Percentiles rank a stretch among this genome's conserved stretches.
Evolutionary conservation across 1,284 basidiomycete species (phyloP).

Genomic region (Bondarzewia mesenterica): DNA sequence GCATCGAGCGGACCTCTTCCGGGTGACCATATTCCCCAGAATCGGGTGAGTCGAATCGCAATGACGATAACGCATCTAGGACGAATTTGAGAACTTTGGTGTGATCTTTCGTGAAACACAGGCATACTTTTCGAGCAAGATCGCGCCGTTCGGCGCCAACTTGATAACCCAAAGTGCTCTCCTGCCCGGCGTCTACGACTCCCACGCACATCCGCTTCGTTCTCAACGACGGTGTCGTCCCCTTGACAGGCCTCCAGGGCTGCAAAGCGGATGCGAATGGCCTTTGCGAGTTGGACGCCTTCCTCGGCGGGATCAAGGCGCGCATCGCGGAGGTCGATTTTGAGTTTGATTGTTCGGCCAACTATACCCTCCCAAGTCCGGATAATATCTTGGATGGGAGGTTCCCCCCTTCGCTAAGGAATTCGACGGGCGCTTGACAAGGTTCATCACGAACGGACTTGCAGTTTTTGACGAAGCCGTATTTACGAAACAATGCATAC

Average conservation of each 20-base stretch:
- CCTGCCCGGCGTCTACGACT: constrained; percentile 32
- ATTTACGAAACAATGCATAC: not conserved
- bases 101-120: not conserved
- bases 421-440: not conserved
- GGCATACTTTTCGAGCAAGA: constrained; percentile 9
- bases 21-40: constrained; percentile 45
- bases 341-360: constrained; percentile 33
- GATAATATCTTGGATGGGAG: constrained; percentile 33
- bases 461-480: not conserved
- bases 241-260: constrained; percentile 49
- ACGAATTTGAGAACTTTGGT: too few relatives aligned
- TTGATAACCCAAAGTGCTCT: constrained; percentile 56
- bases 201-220: constrained; percentile 45
- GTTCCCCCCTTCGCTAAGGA: constrained; percentile 13
- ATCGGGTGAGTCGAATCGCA: constrained; percentile 31
- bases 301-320: constrained; percentile 41
- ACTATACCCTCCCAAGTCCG: constrained; percentile 31
- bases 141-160: constrained; percentile 43
- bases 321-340: constrained; percentile 39
- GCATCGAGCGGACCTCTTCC: constrained; percentile 48
- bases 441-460: not conserved
- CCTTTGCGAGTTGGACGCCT: constrained; percentile 45
- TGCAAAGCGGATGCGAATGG: constrained; percentile 45
- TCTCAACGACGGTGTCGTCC: constrained; percentile 53
- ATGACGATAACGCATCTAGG: too few relatives aligned